Conservation (phyloP, 192 early-diverging fungal species). For the Bifiguratus adelaidae region DNA sequence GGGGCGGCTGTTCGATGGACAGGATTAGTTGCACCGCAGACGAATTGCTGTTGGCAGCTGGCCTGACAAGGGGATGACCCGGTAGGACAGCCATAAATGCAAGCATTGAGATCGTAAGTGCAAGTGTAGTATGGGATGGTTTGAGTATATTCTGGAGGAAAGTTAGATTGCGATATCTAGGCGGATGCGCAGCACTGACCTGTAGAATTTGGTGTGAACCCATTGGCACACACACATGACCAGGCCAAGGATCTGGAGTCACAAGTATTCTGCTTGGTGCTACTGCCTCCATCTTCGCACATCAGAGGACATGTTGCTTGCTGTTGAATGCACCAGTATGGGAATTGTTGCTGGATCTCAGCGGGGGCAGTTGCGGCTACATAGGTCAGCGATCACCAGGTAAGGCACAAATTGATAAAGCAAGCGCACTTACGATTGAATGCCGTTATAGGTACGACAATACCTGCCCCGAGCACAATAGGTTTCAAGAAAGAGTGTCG, state of each 20-base stretch:
- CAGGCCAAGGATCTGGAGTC: not conserved
- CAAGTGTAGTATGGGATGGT: slow-evolving; percentile 12
- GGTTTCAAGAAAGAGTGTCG: too few species aligned
- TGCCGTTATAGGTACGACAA: too few species aligned
- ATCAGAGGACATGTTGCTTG: slow-evolving; percentile 5
- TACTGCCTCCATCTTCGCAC: slow-evolving; percentile 1
- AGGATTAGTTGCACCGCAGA: slow-evolving; percentile 4
- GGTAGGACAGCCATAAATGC: not conserved
- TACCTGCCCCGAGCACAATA: too few species aligned
- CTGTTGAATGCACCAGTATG: slow-evolving; percentile 11
- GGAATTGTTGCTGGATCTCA: too few species aligned
- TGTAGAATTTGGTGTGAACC: not conserved
- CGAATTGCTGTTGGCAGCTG: not conserved
- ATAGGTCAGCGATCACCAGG: too few species aligned
- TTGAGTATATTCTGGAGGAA: slow-evolving; percentile 13
- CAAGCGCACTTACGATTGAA: too few species aligned
- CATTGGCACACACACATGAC: slow-evolving; percentile 4
- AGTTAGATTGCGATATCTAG: not conserved
- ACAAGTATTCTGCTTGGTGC: not conserved
- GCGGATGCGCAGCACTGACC: not conserved
- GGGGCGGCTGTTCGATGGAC: not conserved
- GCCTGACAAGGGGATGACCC: not conserved
- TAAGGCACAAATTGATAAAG: too few species aligned
- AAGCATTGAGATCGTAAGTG: slow-evolving; percentile 7
- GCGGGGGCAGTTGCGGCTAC: too few species aligned